phyloP scores from a whole-genome alignment of 495 filamentous ascomycete species.

The Astrothelium subdiscretum region DNA sequence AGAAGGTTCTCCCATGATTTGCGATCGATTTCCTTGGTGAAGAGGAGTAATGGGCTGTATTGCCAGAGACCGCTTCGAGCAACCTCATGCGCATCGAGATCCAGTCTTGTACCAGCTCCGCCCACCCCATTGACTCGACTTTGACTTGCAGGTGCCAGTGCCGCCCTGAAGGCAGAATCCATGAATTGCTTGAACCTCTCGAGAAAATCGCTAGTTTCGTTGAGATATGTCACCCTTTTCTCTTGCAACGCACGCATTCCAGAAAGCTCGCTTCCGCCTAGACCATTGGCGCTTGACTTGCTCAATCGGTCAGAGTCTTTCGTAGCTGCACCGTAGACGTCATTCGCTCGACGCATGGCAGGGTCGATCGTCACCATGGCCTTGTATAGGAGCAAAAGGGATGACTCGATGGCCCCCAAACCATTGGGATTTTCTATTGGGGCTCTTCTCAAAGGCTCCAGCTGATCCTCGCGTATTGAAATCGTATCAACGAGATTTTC shows the following conservation, averaged over 20 bases:
- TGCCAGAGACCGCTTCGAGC: conserved; percentile 58
- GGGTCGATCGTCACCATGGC: conserved; percentile 94
- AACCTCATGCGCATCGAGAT: conserved; percentile 38
- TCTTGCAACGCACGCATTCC: conserved; percentile 89
- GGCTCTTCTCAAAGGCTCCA: conserved; percentile 59
- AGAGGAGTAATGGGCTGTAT: conserved; percentile 75
- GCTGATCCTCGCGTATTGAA: conserved; percentile 64
- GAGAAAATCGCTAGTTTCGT: conserved; percentile 60
- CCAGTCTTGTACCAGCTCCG: conserved; percentile 32
- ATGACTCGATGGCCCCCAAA: conserved; percentile 60
- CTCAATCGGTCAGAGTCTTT: conserved; percentile 1
- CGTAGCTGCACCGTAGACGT: not conserved
- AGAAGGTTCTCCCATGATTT: conserved; percentile 71
- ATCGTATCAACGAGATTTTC: conserved; percentile 72
- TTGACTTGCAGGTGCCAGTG: conserved; percentile 34
- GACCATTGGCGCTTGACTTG: conserved; percentile 36
- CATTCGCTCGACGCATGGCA: conserved; percentile 39
- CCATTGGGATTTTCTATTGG: conserved; percentile 60
- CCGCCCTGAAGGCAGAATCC: conserved; percentile 64
- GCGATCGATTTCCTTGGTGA: conserved; percentile 68
- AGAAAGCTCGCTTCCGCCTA: conserved; percentile 68
- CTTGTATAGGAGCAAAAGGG: conserved; percentile 74
- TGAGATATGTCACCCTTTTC: conserved; percentile 76
- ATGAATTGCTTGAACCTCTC: conserved; percentile 69
- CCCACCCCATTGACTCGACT: conserved; percentile 2